A percentile compares a stretch with the other conserved stretches of the same genome.
These are phyloP conservation scores for Pichia kluyveri DNA, from an alignment of 805 yeast genomes.

Conservation along the genomic window DNA sequence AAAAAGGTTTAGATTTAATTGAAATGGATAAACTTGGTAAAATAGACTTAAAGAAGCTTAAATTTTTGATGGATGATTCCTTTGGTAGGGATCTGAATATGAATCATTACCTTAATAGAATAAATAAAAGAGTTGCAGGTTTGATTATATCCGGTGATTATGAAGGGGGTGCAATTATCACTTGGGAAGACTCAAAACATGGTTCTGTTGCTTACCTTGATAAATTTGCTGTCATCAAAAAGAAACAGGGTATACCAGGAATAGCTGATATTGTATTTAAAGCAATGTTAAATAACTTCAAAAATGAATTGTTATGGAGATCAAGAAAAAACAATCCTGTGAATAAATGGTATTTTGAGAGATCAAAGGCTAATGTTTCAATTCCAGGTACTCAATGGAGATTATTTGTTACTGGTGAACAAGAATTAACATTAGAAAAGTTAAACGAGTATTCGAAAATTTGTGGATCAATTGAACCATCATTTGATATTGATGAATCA, in stretches of 20 bases:
- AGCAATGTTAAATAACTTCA: slow-evolving; percentile 57
- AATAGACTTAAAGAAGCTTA: slow-evolving; percentile 50
- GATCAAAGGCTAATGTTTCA: slow-evolving; percentile 64
- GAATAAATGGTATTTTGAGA: slow-evolving; percentile 94
- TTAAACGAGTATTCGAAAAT: slow-evolving; percentile 42
- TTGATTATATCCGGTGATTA: slow-evolving; percentile 86
- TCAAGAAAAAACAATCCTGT: slow-evolving; percentile 83
- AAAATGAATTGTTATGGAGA: slow-evolving; percentile 79
- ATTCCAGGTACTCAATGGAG: slow-evolving; percentile 32
- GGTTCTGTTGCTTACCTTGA: slow-evolving; percentile 68
- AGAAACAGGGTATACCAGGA: slow-evolving; percentile 84
- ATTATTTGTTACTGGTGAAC: slow-evolving; percentile 33
- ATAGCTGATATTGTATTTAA: slow-evolving; percentile 91
- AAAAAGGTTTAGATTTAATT: slow-evolving; percentile 31
- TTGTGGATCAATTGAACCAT: slow-evolving; percentile 51
- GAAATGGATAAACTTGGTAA: slow-evolving; percentile 28
- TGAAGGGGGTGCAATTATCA: slow-evolving; percentile 89
- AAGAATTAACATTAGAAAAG: slow-evolving; percentile 23
- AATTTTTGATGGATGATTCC: slow-evolving; percentile 63
- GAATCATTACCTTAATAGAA: slow-evolving; percentile 56
- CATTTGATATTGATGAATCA: slow-evolving; percentile 23
- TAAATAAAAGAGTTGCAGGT: slow-evolving; percentile 61
- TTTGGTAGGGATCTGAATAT: slow-evolving; percentile 63
- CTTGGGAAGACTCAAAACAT: slow-evolving; percentile 36
- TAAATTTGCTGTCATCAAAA: slow-evolving; percentile 82